Evolutionary conservation across 2,329 filamentous ascomycete species (phyloP), one percentile per base, ranked within the genome.

Genomic region (Teratosphaeria destructans): DNA sequence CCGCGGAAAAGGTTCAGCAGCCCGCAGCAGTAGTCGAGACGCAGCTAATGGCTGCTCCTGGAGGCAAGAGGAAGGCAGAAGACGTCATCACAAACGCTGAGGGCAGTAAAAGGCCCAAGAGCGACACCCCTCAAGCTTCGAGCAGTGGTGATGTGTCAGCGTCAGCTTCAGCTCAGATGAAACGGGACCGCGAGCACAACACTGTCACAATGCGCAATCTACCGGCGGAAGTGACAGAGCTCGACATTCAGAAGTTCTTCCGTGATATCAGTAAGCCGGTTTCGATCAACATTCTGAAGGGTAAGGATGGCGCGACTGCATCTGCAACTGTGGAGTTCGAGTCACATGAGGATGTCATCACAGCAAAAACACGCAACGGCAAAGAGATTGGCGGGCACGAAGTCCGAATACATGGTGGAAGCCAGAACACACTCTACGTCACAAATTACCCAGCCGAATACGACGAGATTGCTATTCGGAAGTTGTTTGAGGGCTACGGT

Each of bases 141-240:
- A 62, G 65, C 34, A 66, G 74, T 43, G 58, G 64, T 39, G 74
- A 78, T 60, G 67, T 71, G 14, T 73, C 73, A 11, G 61, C 66
- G 8, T 68, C 70, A 68, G 66, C 67, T 62, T 56, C 66, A 63
- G 63, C 69, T 60, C 71, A 76, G 34, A 73, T 79, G 34, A 93
- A 90, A 72, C 86, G 94, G 59, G 92, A 99, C 73, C 86, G 94
- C 52, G 94, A 99, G 71, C 88, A 97, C 72, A 87, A 90, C 0
- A 92, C 89, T 0, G 81, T 97, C 55, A 83, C 95, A 57, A 86
- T 96, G 3, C 85, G 83, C 56, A 88, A 91, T 65, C 75, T 99
- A 27, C 91, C 94, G 1, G 67, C 72, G 3, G 82, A 87, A 58
- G 82, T 85, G 0, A 85, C 85, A 0, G 85, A 90, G 68, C 86